Percentiles rank a stretch among this genome's conserved stretches.
These are phyloP conservation scores for Hippophae tibetana DNA, from an alignment of 306 rosid species.

Conservation along the genomic window DNA sequence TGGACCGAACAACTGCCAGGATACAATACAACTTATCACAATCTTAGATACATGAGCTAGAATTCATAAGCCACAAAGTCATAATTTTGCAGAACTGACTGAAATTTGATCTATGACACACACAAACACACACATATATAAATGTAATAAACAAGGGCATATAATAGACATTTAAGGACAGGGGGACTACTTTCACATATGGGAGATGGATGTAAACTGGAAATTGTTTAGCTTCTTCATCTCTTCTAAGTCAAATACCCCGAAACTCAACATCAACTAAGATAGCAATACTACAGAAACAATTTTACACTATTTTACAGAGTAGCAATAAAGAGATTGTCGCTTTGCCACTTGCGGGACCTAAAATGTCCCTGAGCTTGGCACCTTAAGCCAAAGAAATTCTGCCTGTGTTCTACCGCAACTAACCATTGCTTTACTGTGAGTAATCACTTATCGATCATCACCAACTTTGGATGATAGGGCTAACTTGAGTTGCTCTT, in stretches of 20 bases:
- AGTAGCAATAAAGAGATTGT: conserved; percentile 4
- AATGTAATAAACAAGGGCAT: too few species aligned
- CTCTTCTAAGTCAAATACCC: conserved; percentile 25
- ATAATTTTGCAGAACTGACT: neutral
- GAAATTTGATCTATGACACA: conserved; percentile 22
- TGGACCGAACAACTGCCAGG: too few species aligned
- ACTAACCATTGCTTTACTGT: neutral
- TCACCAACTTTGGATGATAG: conserved; percentile 55
- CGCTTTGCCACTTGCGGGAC: conserved; percentile 29
- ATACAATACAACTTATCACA: too few species aligned
- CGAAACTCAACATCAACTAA: conserved; percentile 32
- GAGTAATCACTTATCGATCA: conserved; percentile 13
- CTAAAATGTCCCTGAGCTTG: conserved; percentile 51
- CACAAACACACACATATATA: conserved; percentile 17
- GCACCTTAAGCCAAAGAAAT: conserved; percentile 10
- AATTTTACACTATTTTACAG: conserved; percentile 19
- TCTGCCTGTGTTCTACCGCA: neutral
- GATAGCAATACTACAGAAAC: conserved; percentile 1
- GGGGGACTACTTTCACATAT: conserved; percentile 1
- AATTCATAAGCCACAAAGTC: too few species aligned
- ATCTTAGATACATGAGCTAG: too few species aligned
- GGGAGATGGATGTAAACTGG: neutral
- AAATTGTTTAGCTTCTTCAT: conserved; percentile 22
- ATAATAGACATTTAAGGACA: conserved; percentile 13
- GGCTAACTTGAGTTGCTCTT: conserved; percentile 73